Conservation (phyloP, 2,329 filamentous ascomycete genomes). For the Neoarthrinium moseri region DNA sequence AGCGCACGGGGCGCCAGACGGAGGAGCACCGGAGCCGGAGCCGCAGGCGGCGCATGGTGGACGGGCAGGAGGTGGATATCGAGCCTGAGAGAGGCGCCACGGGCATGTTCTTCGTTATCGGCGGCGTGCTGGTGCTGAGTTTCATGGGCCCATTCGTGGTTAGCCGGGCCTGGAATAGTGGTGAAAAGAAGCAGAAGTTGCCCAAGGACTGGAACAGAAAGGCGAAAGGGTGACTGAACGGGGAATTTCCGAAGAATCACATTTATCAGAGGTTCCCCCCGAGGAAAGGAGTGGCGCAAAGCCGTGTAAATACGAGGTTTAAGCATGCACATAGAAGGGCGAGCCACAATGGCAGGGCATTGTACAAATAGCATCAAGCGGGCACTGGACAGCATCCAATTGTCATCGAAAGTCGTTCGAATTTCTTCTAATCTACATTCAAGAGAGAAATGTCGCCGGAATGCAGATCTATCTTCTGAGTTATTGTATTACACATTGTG, state of each 20-base stretch:
- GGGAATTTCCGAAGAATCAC: too few species aligned
- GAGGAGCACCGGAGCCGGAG: slow-evolving; percentile 46
- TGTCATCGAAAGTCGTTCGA: slow-evolving; percentile 7
- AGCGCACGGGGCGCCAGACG: slow-evolving; percentile 68
- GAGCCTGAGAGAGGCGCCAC: slow-evolving; percentile 39
- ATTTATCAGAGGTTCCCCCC: too few species aligned
- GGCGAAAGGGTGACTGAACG: slow-evolving; percentile 14
- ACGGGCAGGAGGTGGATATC: slow-evolving; percentile 27
- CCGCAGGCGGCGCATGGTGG: slow-evolving; percentile 31
- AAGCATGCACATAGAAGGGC: too few species aligned
- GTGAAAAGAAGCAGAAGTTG: slow-evolving; percentile 19
- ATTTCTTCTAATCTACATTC: slow-evolving; percentile 30
- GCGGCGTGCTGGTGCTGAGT: slow-evolving; percentile 44
- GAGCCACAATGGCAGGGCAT: too few species aligned
- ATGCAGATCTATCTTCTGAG: slow-evolving; percentile 9
- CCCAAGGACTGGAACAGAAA: slow-evolving; percentile 14
- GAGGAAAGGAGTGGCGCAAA: too few species aligned
- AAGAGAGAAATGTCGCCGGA: slow-evolving; percentile 19
- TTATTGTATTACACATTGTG: slow-evolving; percentile 2
- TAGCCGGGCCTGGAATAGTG: slow-evolving; percentile 25
- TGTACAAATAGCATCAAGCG: too few species aligned
- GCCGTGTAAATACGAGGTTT: too few species aligned
- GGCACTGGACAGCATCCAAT: neutral
- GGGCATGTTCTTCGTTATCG: slow-evolving; percentile 49
- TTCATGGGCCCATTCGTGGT: slow-evolving; percentile 44